phyloP scores from a whole-genome alignment of 2,329 filamentous ascomycete genomes.

The Ophiostoma ips region DNA sequence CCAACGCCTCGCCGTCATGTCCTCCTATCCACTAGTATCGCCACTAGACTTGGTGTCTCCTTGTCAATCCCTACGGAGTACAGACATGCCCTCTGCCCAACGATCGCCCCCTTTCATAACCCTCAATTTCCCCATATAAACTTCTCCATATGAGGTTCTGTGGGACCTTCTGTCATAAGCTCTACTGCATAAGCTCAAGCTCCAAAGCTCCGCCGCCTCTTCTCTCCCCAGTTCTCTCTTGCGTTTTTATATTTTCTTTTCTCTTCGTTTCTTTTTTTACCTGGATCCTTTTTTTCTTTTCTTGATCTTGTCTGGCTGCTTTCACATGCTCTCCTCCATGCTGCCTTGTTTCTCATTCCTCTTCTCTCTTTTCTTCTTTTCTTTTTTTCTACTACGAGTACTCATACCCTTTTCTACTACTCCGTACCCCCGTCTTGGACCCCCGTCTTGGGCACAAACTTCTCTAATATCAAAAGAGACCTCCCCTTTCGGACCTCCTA shows the following conservation, averaged over 20 bases:
- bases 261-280: neutral
- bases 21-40: neutral
- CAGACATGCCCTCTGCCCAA: too few species aligned
- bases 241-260: too few species aligned
- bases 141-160: neutral
- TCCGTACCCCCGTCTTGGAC: neutral
- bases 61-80: neutral
- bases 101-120: neutral
- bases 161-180: neutral
- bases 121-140: neutral
- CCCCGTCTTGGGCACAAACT: neutral
- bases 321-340: too few species aligned
- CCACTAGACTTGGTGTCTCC: neutral
- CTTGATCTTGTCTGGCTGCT: neutral
- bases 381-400: neutral
- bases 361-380: neutral
- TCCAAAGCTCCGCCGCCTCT: neutral
- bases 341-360: neutral
- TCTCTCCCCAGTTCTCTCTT: too few species aligned
- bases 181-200: too few species aligned
- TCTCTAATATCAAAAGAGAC: neutral
- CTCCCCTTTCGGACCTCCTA: neutral
- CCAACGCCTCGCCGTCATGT: too few species aligned
- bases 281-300: neutral
- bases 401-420: neutral